phyloP scores from a whole-genome alignment of 179 eudicot species.

The Beta macrorhiza region DNA sequence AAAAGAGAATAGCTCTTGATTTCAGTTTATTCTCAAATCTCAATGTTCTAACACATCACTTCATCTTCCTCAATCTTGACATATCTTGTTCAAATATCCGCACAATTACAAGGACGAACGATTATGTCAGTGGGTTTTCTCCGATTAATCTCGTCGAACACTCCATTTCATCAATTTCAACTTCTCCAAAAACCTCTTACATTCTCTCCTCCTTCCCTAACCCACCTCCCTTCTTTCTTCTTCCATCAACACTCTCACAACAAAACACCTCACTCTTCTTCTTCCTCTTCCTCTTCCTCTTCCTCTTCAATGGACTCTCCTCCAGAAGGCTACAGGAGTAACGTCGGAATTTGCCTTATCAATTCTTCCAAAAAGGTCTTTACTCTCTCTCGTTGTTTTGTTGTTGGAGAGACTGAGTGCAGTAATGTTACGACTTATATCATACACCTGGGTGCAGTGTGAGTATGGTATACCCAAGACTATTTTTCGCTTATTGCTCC shows the following conservation, averaged over 20 bases:
- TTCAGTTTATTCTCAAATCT: too few relatives aligned
- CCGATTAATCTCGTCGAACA: conserved; percentile 25
- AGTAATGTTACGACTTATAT: too few relatives aligned
- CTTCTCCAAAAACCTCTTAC: conserved; percentile 14
- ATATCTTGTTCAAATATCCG: too few relatives aligned
- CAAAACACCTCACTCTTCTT: conserved; percentile 17
- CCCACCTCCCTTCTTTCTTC: not conserved
- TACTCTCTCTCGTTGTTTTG: too few relatives aligned
- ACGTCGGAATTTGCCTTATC: conserved; percentile 77
- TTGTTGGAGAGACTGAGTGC: too few relatives aligned
- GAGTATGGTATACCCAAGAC: too few relatives aligned
- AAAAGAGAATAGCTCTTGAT: too few relatives aligned
- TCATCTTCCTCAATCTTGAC: too few relatives aligned
- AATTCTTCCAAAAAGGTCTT: conserved; percentile 65
- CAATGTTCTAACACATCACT: too few relatives aligned
- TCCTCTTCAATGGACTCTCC: conserved; percentile 59
- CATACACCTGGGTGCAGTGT: too few relatives aligned
- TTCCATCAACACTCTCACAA: conserved; percentile 24
- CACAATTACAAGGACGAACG: too few relatives aligned
- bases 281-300: conserved; percentile 24
- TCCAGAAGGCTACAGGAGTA: conserved; percentile 61
- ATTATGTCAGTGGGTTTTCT: conserved; percentile 23
- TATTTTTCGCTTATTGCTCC: too few relatives aligned
- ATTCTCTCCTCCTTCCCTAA: conserved; percentile 26
- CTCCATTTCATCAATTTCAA: conserved; percentile 22